phyloP scores from a whole-genome alignment of 306 rosid genomes.

The Mucuna pruriens region DNA sequence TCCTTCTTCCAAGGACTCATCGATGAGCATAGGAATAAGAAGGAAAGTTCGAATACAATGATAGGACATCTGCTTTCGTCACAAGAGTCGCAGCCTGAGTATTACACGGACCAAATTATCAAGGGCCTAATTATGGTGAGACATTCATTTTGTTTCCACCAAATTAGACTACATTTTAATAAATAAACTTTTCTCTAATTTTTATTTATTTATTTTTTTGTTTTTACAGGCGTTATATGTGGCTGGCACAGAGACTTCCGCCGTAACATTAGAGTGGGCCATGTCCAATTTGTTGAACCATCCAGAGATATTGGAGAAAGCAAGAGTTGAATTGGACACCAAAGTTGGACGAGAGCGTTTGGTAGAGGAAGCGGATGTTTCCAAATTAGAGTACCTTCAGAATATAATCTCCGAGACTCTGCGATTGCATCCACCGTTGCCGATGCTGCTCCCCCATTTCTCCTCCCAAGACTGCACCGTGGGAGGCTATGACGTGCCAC shows the following conservation, averaged over 20 bases:
- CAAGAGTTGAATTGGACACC: slow-evolving; percentile 49
- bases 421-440: slow-evolving; percentile 46
- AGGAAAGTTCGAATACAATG: slow-evolving; percentile 47
- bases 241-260: slow-evolving; percentile 68
- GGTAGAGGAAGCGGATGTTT: slow-evolving; percentile 51
- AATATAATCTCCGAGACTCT: slow-evolving; percentile 54
- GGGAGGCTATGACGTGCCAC: slow-evolving; percentile 54
- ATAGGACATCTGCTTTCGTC: slow-evolving; percentile 56
- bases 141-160: neutral
- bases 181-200: no score
- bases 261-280: slow-evolving; percentile 66
- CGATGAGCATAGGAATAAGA: slow-evolving; percentile 52
- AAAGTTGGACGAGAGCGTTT: slow-evolving; percentile 48
- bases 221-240: slow-evolving; percentile 49
- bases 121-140: slow-evolving; percentile 67
- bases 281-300: slow-evolving; percentile 57
- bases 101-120: slow-evolving; percentile 65
- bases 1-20: slow-evolving; percentile 59
- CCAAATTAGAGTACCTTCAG: slow-evolving; percentile 56
- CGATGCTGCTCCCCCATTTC: slow-evolving; percentile 54
- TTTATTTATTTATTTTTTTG: no score
- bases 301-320: slow-evolving; percentile 52
- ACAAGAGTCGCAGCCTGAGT: slow-evolving; percentile 57
- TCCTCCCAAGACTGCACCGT: slow-evolving; percentile 52
- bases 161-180: no score